These are phyloP conservation scores for Chaetoceros muelleri DNA, from an alignment of 108 stramenopile species.

Conservation along the genomic window DNA sequence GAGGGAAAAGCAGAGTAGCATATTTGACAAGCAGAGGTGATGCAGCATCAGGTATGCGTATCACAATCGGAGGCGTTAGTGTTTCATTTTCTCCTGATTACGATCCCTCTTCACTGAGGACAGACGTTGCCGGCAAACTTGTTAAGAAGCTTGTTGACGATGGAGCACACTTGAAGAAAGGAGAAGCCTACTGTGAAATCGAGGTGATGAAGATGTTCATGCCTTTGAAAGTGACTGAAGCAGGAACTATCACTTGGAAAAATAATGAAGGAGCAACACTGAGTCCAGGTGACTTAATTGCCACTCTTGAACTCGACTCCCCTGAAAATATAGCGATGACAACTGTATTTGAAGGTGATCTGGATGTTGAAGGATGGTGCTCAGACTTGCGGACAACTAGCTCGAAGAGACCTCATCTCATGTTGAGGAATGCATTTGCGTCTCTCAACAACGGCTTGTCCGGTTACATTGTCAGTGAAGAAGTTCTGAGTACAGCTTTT, in stretches of 20 bases:
- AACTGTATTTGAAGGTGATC: slow-evolving; percentile 58
- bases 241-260: slow-evolving; percentile 77
- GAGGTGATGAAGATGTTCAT: slow-evolving; percentile 99
- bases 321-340: slow-evolving; percentile 82
- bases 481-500: slow-evolving; percentile 42
- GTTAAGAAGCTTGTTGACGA: slow-evolving; percentile 91
- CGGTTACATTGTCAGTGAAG: slow-evolving; percentile 62
- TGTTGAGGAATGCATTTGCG: slow-evolving; percentile 61
- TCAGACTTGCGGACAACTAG: slow-evolving; percentile 5
- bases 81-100: slow-evolving; percentile 95
- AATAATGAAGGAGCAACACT: slow-evolving; percentile 88
- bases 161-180: slow-evolving; percentile 83
- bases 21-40: slow-evolving; percentile 77
- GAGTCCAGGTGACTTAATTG: slow-evolving; percentile 86
- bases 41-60: slow-evolving; percentile 69
- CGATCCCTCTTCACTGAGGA: slow-evolving; percentile 89
- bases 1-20: slow-evolving; percentile 81
- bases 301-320: slow-evolving; percentile 87
- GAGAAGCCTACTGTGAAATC: slow-evolving; percentile 90
- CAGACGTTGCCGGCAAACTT: slow-evolving; percentile 95
- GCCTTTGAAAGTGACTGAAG: slow-evolving; percentile 93
- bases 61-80: slow-evolving; percentile 80
- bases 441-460: slow-evolving; percentile 71
- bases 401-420: slow-evolving; percentile 54
- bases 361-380: slow-evolving; percentile 62